Evolutionary conservation across 1,284 basidiomycete species (phyloP).

Genomic region (Inonotus obliquus): DNA sequence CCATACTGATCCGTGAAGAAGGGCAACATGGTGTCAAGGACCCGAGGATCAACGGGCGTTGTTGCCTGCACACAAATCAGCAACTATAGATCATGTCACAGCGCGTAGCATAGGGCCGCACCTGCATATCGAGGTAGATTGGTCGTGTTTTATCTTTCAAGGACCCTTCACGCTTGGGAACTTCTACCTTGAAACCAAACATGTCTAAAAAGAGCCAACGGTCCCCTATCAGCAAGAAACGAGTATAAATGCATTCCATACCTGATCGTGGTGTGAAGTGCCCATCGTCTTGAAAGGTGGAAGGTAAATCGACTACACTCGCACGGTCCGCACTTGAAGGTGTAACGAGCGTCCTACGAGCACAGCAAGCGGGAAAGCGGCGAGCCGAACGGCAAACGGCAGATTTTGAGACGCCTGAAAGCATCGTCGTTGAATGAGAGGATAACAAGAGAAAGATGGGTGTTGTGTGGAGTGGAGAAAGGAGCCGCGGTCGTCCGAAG

Average conservation of each 20-base stretch:
- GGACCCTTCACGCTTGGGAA: slow-evolving; percentile 59
- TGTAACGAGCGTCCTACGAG: slow-evolving; percentile 55
- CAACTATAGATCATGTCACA: not conserved
- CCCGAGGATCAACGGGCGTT: slow-evolving; percentile 95
- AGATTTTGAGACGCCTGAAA: slow-evolving; percentile 29
- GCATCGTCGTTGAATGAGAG: slow-evolving; percentile 23
- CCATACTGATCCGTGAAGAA: slow-evolving; percentile 96
- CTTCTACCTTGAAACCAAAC: slow-evolving; percentile 85
- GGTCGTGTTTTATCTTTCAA: slow-evolving; percentile 68
- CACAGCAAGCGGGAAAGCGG: slow-evolving; percentile 12
- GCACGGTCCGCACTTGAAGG: slow-evolving; percentile 76
- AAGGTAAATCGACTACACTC: slow-evolving; percentile 72
- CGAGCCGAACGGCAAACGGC: slow-evolving; percentile 20
- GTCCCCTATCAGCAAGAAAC: not conserved
- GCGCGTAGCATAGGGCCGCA: slow-evolving; percentile 30
- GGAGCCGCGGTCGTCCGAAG: not conserved
- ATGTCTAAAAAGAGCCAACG: slow-evolving; percentile 51
- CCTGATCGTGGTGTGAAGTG: slow-evolving; percentile 71
- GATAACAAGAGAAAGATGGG: not conserved
- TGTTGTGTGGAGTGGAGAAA: slow-evolving; percentile 5
- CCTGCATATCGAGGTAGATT: slow-evolving; percentile 96
- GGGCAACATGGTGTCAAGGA: slow-evolving; percentile 96
- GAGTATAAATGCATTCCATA: slow-evolving; percentile 29
- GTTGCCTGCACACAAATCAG: slow-evolving; percentile 62
- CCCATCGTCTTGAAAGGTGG: slow-evolving; percentile 64